A percentile compares a stretch with the other conserved stretches of the same genome.
phyloP scores from a whole-genome alignment of 345 rosid species.

The Tarenaya hassleriana region DNA sequence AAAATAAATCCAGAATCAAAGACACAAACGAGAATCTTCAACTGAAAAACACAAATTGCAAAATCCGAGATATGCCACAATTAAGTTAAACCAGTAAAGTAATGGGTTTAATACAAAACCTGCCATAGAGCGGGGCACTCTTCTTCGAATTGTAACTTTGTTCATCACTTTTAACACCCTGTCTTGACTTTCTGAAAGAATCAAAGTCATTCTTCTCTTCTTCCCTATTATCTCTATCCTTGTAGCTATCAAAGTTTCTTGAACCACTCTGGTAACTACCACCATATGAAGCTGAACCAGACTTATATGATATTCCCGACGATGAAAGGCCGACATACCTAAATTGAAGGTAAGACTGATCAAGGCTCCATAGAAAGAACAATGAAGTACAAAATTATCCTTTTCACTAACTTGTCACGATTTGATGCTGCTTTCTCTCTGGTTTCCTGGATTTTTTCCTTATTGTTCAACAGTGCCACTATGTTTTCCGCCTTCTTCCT shows the following conservation, averaged over 20 bases:
- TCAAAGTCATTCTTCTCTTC: conserved; percentile 45
- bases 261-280: conserved; percentile 48
- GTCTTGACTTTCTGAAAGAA: conserved; percentile 46
- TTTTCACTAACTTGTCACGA: conserved; percentile 71
- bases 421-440: conserved; percentile 84
- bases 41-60: not conserved
- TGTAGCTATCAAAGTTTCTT: conserved; percentile 47
- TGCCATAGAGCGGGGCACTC: conserved; percentile 40
- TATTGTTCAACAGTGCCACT: conserved; percentile 59
- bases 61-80: too few relatives aligned
- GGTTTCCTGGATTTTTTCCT: conserved; percentile 81
- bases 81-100: conserved; percentile 6
- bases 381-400: not conserved
- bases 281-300: conserved; percentile 57
- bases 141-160: conserved; percentile 37
- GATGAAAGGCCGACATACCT: conserved; percentile 97
- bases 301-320: conserved; percentile 59
- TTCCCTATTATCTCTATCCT: conserved; percentile 41
- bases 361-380: not conserved
- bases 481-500: conserved; percentile 93
- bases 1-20: conserved; percentile 1
- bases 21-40: conserved; percentile 1
- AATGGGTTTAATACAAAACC: conserved; percentile 36
- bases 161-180: conserved; percentile 35
- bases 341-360: conserved; percentile 7